Conservation (phyloP, 495 filamentous ascomycete genomes). For the Neurospora sublineolata region DNA sequence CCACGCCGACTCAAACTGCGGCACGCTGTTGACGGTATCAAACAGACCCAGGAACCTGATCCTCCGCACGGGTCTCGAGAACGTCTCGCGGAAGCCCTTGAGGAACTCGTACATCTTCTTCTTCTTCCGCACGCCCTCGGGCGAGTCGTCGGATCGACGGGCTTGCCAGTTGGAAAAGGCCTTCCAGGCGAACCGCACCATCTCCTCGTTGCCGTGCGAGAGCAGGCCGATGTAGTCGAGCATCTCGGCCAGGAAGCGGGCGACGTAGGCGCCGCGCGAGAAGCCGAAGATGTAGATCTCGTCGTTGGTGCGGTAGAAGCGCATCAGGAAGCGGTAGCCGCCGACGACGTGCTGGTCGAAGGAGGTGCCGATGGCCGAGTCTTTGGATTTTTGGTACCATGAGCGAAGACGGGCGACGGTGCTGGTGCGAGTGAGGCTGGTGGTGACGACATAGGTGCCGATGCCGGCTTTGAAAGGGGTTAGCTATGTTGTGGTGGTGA, state of each 20-base stretch:
- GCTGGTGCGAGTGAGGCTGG: conserved; percentile 53
- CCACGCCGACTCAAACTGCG: conserved; percentile 73
- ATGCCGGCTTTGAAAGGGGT: conserved; percentile 52
- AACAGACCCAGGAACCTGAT: conserved; percentile 63
- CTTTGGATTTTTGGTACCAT: conserved; percentile 73
- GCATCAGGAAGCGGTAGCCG: conserved; percentile 82
- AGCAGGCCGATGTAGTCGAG: conserved; percentile 72
- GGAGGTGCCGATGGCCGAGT: conserved; percentile 71
- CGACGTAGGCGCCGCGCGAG: conserved; percentile 77
- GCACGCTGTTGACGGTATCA: conserved; percentile 74
- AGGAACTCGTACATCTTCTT: conserved; percentile 61
- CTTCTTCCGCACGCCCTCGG: conserved; percentile 45
- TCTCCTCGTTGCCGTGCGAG: conserved; percentile 76
- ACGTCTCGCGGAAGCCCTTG: conserved; percentile 76
- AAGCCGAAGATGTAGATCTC: conserved; percentile 80
- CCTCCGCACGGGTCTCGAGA: conserved; percentile 62
- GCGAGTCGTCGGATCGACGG: conserved; percentile 45
- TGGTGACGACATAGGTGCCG: conserved; percentile 70
- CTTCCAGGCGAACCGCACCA: conserved; percentile 79
- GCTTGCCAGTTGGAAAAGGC: conserved; percentile 79
- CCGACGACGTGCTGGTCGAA: conserved; percentile 78
- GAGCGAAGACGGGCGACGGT: conserved; percentile 53
- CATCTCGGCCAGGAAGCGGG: conserved; percentile 80
- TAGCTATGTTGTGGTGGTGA: conserved; percentile 7
- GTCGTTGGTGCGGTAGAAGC: conserved; percentile 68